Evolutionary conservation across 2,329 filamentous ascomycete genomes (phyloP), one percentile per base, ranked within the genome.

Genomic region (Ophiostoma sp.): DNA sequence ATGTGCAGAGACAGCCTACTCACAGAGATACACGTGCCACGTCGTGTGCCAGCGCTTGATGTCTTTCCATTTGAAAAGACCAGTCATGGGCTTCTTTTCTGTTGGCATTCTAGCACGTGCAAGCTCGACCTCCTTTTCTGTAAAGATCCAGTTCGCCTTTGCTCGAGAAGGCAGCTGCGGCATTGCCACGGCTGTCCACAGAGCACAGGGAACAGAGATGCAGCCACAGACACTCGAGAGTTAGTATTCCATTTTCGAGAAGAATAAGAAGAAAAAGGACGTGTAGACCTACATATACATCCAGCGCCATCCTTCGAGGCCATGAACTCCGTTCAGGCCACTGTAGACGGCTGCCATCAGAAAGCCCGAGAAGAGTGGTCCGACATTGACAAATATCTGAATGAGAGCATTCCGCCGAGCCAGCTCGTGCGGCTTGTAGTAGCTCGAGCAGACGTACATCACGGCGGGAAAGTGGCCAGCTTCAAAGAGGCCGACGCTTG

Each of bases 371-470:
- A 75, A 75, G 0, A 75, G 66, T 0, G 74, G 74, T 0, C 74
- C 74, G 6, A 75, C 73, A 0, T 70, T 71, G 18, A 71, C 72
- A 45, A 75, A 75, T 2, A 75, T 65, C 16, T 75, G 74, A 4
- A 75, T 75, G 40, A 75, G n/a, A 0, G 74, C 68, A 65, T 75
- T 75, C 65, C 74, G 74, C 1, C 74, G 72, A 11, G 74, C 74
- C 16, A 75, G 70, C 66, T 75, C 74, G 42, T 75, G 74, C 7
- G 74, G 74, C 66, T 75, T 75, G 72, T 75, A 74, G 69, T 75
- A 75, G 68, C 74, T 75, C 45, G 74, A 75, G 67, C 73, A 74
- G 3, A 75, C 69, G 65, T 75, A 75, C 74, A 75, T 75, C 36
- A 75, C 74, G 8, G 73, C 74, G 0, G 74, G 74, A 8, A 75